Base-by-base conservation (phyloP, 768 basidiomycete genomes). In the Guyanaporus albipodus region DNA sequence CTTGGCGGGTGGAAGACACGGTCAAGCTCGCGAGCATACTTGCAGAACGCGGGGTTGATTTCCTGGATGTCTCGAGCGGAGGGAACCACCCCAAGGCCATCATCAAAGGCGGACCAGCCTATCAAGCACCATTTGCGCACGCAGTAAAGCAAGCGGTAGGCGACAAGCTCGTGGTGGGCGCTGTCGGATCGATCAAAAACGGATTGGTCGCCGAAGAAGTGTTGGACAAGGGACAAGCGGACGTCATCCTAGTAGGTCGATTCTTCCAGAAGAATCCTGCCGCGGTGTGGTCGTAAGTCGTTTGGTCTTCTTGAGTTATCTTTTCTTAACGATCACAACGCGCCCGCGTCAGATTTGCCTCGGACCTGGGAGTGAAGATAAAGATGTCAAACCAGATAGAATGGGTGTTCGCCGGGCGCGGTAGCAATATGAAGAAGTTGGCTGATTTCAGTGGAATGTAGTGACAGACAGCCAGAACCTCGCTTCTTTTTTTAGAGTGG, bases 61-160 rank as follows among this genome's bases (percentile, higher is more conserved):
- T 91, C 29, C 66, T 92, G 38, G 89, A 91, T 54, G 76, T 87
- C 28, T 84, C 82, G 4, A 73, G 74, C 0, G 87, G 80, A 3
- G 90, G 87, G 1, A 78, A 74, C 43, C 68, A 73, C 47, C 60
- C 72, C 2, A 55, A 58, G 34, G 77, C 78, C 48, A 27, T 48
- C 4, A 12, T 57, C n/a, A n/a, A n/a, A n/a, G n/a, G n/a, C n/a
- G n/a, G n/a, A n/a, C n/a, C n/a, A n/a, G n/a, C n/a, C n/a, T n/a
- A n/a, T n/a, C 81, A 88, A 67, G 77, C 81, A 0, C 77, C 71
- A 0, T 78, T 81, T 47, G 75, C 81, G 0, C 69, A 71, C n/a
- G 72, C 72, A 7, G 77, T 79, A 43, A 77, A 79, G 57, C 63
- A 73, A 38, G 73, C 64, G 6, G 66, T 68, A 21, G 74, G 75